Evolutionary conservation across 2,329 filamentous ascomycete species (phyloP).

Genomic region (Colletotrichum endophyticum): DNA sequence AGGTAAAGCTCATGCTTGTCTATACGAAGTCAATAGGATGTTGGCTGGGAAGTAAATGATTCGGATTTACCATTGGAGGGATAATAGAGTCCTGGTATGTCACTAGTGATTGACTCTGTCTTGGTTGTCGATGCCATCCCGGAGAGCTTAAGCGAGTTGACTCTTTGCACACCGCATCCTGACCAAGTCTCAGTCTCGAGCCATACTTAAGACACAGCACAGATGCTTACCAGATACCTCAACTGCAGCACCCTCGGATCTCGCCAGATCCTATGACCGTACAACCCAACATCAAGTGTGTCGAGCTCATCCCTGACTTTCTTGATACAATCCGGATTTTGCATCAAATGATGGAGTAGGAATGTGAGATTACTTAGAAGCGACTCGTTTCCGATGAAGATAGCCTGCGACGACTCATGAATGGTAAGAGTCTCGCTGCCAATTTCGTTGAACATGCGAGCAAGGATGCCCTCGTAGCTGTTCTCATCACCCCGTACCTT

Average conservation of each 20-base stretch:
- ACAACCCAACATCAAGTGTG: slow-evolving; percentile 4
- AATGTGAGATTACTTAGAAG: slow-evolving; percentile 23
- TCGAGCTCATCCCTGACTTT: slow-evolving; percentile 17
- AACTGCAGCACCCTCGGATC: slow-evolving; percentile 5
- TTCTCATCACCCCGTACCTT: slow-evolving; percentile 5
- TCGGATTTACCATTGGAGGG: slow-evolving; percentile 1
- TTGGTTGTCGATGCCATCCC: slow-evolving; percentile 22
- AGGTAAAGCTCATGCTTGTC: slow-evolving; percentile 21
- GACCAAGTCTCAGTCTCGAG: background rate
- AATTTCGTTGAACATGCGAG: slow-evolving; percentile 11
- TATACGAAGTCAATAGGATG: background rate
- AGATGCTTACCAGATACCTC: slow-evolving; percentile 12
- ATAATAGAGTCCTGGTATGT: background rate
- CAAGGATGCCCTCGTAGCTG: background rate
- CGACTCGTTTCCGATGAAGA: slow-evolving; percentile 24
- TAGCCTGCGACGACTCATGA: slow-evolving; percentile 19
- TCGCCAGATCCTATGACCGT: slow-evolving; percentile 16
- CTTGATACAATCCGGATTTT: slow-evolving; percentile 10
- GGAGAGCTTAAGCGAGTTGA: slow-evolving; percentile 21
- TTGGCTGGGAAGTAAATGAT: no score
- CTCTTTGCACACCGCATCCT: slow-evolving; percentile 24
- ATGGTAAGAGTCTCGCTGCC: slow-evolving; percentile 2
- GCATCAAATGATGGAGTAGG: slow-evolving; percentile 12
- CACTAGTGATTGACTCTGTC: background rate
- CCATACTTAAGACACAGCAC: no score